Percentiles rank a stretch among this genome's conserved stretches.
Conservation (phyloP, 1,284 basidiomycete genomes). For the Exsudoporus floridanus region DNA sequence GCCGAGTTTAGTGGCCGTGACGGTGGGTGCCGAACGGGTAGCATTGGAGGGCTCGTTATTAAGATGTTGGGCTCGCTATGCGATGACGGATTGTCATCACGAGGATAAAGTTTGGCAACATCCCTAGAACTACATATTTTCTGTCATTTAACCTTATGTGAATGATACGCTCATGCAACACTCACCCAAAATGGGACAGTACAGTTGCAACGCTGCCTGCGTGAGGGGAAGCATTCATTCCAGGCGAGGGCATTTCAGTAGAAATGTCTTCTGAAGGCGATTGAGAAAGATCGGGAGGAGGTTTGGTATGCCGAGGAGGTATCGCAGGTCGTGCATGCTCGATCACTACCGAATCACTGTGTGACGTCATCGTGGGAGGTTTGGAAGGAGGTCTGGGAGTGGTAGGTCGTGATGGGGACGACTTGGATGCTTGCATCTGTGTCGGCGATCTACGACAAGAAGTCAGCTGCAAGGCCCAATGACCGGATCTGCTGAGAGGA, state of each 20-base stretch:
- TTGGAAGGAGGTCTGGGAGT: conserved; percentile 18
- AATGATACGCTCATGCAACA: background rate
- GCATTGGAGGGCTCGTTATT: conserved; percentile 24
- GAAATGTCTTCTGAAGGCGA: conserved; percentile 5
- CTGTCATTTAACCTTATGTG: background rate
- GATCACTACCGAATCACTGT: conserved; percentile 15
- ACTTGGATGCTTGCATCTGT: conserved; percentile 3
- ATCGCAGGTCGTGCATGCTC: conserved; percentile 17
- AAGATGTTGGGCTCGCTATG: conserved; percentile 30
- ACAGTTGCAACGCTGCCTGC: conserved; percentile 12
- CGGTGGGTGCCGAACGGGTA: conserved; percentile 17
- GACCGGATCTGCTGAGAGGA: background rate
- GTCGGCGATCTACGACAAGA: conserved; percentile 12
- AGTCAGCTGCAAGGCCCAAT: background rate
- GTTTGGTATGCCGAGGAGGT: conserved; percentile 18
- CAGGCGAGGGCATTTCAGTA: background rate
- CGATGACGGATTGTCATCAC: conserved; percentile 16
- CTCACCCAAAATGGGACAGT: conserved; percentile 24
- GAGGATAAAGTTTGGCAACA: conserved; percentile 3
- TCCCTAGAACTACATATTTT: conserved; percentile 9
- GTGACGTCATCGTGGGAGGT: conserved; percentile 19
- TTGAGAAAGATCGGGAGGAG: conserved; percentile 2
- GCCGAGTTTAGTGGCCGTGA: conserved; percentile 13
- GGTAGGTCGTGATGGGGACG: conserved; percentile 18
- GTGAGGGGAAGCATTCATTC: conserved; percentile 7